Conservation (phyloP, 495 filamentous ascomycete genomes). For the Trichocladium uniseriatum region DNA sequence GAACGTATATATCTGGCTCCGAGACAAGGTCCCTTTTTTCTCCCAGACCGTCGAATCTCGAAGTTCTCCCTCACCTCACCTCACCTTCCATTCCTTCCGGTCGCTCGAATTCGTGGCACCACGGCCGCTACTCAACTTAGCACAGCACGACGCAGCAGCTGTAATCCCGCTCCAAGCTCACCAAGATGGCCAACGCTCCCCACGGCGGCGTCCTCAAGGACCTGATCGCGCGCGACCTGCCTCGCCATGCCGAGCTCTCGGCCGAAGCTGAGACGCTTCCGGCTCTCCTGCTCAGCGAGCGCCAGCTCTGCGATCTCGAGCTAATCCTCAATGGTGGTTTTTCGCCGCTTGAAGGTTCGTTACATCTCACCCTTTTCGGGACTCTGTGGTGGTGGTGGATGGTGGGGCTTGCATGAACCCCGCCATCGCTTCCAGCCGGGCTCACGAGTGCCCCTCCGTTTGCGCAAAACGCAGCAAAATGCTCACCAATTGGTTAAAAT, state of each 20-base stretch:
- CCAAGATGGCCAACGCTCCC: constrained; percentile 59
- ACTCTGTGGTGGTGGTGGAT: constrained; percentile 7
- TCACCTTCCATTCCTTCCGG: not conserved
- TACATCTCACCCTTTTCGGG: not conserved
- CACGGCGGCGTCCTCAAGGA: constrained; percentile 98
- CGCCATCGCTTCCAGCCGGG: constrained; percentile 17
- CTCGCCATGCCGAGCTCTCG: constrained; percentile 62
- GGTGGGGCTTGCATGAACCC: constrained; percentile 26
- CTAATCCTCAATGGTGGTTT: constrained; percentile 94
- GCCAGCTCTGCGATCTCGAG: constrained; percentile 95
- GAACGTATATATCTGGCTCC: constrained; percentile 3
- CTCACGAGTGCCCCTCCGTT: not conserved
- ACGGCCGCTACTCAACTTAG: not conserved
- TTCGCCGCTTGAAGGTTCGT: constrained; percentile 82
- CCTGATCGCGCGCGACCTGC: constrained; percentile 80
- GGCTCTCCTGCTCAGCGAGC: constrained; percentile 76
- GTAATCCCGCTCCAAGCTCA: not conserved
- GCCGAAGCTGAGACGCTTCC: constrained; percentile 81
- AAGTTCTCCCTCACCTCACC: not conserved
- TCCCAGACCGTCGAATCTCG: not conserved
- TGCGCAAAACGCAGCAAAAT: not conserved
- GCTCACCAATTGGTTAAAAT: constrained; percentile 18
- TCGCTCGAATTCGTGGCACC: not conserved
- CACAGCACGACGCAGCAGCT: not conserved
- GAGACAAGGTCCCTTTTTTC: not conserved